A percentile compares a stretch with the other conserved stretches of the same genome.
Evolutionary conservation across 2,329 filamentous ascomycete genomes (phyloP).

Genomic region (Xylariaceae sp.): DNA sequence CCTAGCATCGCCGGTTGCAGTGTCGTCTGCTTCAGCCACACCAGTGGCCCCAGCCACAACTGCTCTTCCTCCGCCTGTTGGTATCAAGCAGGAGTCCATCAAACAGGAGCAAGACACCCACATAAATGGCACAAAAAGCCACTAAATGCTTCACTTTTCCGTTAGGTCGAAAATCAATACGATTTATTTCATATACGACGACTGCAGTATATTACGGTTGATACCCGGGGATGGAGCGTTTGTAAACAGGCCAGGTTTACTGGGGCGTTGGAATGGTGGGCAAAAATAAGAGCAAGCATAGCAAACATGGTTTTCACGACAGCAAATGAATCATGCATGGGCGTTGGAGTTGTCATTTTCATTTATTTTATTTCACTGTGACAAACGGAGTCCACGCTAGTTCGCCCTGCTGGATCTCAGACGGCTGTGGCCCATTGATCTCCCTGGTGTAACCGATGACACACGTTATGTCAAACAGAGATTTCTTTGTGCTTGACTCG

Average conservation of each 20-base stretch:
- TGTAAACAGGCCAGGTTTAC: conserved; percentile 6
- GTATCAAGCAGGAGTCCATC: conserved; percentile 2
- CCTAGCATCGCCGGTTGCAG: conserved; percentile 12
- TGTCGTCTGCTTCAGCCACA: not conserved
- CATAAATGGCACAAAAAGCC: not conserved
- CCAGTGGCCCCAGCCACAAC: too few species aligned
- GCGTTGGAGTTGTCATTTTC: not conserved
- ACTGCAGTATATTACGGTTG: conserved; percentile 5
- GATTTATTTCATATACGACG: conserved; percentile 5
- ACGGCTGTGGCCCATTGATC: not conserved
- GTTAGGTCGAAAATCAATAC: not conserved
- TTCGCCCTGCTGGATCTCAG: conserved; percentile 10
- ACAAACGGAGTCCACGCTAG: conserved; percentile 10
- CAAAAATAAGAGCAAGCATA: conserved; percentile 5
- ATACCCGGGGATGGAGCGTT: conserved; percentile 18
- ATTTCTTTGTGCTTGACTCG: not conserved
- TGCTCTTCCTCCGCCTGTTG: not conserved
- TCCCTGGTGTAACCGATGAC: conserved; percentile 8
- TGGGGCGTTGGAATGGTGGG: conserved; percentile 12
- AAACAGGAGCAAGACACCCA: conserved; percentile 15
- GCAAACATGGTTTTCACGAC: conserved; percentile 9
- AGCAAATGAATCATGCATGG: conserved; percentile 5
- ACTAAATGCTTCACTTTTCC: not conserved
- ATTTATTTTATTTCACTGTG: conserved; percentile 16
- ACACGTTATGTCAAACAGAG: not conserved